These are phyloP conservation scores for Nematocida sp. DNA, from an alignment of 371 early-diverging fungal species.

Conservation along the genomic window DNA sequence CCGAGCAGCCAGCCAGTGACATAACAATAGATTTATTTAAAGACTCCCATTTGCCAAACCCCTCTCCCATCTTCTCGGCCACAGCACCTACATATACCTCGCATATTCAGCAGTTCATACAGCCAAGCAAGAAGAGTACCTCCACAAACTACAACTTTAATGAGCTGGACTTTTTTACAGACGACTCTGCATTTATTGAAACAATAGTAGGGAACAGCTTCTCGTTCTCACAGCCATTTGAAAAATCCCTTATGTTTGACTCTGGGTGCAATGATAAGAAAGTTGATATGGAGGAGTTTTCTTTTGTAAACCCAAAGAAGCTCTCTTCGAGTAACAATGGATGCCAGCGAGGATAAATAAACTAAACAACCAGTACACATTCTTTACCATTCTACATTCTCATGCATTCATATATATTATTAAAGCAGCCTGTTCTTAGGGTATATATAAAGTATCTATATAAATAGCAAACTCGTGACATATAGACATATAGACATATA, in stretches of 20 bases:
- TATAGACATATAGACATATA: too few species aligned
- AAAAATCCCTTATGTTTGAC: constrained; percentile 40
- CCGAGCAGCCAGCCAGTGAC: background rate
- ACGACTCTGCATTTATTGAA: constrained; percentile 43
- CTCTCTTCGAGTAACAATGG: constrained; percentile 31
- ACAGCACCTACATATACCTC: constrained; percentile 37
- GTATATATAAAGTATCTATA: too few species aligned
- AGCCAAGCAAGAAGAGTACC: constrained; percentile 8
- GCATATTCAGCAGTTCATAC: constrained; percentile 49
- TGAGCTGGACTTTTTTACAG: constrained; percentile 38
- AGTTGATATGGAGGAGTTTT: constrained; percentile 29
- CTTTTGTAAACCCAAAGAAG: constrained; percentile 43
- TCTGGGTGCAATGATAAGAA: constrained; percentile 27
- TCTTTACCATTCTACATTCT: too few species aligned
- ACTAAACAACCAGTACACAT: too few species aligned
- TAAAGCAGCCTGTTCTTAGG: too few species aligned
- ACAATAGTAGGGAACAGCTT: constrained; percentile 44
- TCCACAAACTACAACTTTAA: constrained; percentile 38
- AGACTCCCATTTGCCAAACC: constrained; percentile 39
- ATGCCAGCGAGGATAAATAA: constrained; percentile 38
- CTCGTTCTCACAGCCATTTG: constrained; percentile 42
- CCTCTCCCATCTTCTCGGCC: constrained; percentile 23
- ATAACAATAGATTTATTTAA: constrained; percentile 36
- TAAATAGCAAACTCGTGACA: too few species aligned
- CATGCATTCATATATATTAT: too few species aligned